Evolutionary conservation across 148 eudicot genomes (phyloP).

Genomic region (Gaultheria prostrata): DNA sequence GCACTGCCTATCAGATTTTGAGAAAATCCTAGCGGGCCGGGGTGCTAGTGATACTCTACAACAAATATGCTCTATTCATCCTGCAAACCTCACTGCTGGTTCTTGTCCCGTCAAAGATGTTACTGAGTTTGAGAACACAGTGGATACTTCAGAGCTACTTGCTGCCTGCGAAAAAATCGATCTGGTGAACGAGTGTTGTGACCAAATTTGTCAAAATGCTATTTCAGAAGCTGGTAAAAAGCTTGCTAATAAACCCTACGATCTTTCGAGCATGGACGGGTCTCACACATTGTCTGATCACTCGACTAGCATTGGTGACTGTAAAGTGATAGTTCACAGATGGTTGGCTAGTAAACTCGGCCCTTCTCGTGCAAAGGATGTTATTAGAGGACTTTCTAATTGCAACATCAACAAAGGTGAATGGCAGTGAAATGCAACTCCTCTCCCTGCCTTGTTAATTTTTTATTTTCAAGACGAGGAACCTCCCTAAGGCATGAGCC

Average conservation of each 20-base stretch:
- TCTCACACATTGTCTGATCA: conserved; percentile 43
- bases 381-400: conserved; percentile 85
- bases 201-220: conserved; percentile 81
- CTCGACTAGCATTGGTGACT: conserved; percentile 55
- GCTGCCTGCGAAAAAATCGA: conserved; percentile 74
- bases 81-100: conserved; percentile 79
- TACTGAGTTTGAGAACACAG: conserved; percentile 60
- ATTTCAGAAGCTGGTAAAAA: conserved; percentile 77
- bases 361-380: conserved; percentile 67
- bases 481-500: background rate
- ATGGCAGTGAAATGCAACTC: conserved; percentile 1
- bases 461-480: background rate
- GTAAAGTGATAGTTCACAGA: conserved; percentile 65
- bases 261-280: conserved; percentile 34
- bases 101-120: conserved; percentile 87
- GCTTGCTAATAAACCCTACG: conserved; percentile 55
- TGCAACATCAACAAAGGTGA: conserved; percentile 90
- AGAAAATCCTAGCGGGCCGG: conserved; percentile 68
- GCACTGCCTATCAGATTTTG: conserved; percentile 74
- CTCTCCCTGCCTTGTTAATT: background rate
- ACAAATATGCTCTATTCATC: conserved; percentile 60
- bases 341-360: conserved; percentile 86
- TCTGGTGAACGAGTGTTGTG: conserved; percentile 82
- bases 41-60: conserved; percentile 69
- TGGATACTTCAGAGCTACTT: conserved; percentile 61